phyloP scores from a whole-genome alignment of 2,329 filamentous ascomycete genomes.

The Chaetomium olivaceum region DNA sequence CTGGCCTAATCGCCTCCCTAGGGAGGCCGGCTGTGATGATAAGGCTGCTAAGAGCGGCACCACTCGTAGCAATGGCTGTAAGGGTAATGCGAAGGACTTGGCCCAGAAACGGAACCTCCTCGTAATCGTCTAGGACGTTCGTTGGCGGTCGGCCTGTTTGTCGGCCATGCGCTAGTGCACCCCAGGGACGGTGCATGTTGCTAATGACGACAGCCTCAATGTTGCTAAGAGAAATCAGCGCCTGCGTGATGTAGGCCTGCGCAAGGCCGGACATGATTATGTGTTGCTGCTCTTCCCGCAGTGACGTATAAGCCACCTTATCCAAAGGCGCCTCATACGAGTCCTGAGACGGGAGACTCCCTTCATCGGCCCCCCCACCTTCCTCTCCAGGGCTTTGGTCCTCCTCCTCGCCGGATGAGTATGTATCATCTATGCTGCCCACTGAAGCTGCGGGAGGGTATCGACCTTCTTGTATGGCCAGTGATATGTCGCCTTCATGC shows the following conservation, averaged over 20 bases:
- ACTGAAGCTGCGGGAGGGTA: conserved; percentile 12
- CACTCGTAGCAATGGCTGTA: conserved; percentile 14
- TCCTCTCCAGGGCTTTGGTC: conserved; percentile 13
- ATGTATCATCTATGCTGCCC: conserved; percentile 13
- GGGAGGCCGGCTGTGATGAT: conserved; percentile 10
- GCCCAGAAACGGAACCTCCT: conserved; percentile 13
- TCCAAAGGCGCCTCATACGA: conserved; percentile 13
- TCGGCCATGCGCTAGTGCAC: conserved; percentile 16
- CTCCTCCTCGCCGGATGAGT: conserved; percentile 10
- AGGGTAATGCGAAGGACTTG: conserved; percentile 11
- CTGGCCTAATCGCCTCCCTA: conserved; percentile 9
- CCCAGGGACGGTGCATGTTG: conserved; percentile 17
- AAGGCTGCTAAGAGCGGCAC: conserved; percentile 14
- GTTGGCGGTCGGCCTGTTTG: conserved; percentile 15
- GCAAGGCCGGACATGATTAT: conserved; percentile 16
- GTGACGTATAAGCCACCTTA: conserved; percentile 16
- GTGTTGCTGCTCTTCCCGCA: conserved; percentile 14
- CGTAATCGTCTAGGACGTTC: conserved; percentile 10
- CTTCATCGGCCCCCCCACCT: conserved; percentile 9
- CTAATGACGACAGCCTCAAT: conserved; percentile 16
- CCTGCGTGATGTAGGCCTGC: conserved; percentile 15
- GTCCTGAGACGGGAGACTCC: conserved; percentile 14
- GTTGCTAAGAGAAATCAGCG: conserved; percentile 16
- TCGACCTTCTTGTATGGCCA: conserved; percentile 15
- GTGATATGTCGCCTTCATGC: conserved; percentile 11